Evolutionary conservation across 73 alveolate species (phyloP).

Genomic region (Uronychia binucleata): DNA sequence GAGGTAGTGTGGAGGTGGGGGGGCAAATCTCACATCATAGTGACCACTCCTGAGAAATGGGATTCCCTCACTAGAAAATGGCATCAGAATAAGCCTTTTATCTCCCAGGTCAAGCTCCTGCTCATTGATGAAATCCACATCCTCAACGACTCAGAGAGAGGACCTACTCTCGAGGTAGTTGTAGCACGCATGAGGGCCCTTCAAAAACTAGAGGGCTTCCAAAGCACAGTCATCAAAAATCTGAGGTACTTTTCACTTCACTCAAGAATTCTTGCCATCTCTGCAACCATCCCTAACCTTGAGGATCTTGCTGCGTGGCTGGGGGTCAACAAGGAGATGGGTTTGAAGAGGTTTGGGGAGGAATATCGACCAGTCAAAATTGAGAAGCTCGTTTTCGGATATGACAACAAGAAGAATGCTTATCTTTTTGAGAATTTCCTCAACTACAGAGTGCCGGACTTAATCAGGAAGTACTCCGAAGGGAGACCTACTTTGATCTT

Average conservation of each 20-base stretch:
- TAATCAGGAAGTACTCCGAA: slow-evolving; percentile 71
- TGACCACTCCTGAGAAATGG: slow-evolving; percentile 75
- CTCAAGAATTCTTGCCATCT: slow-evolving; percentile 92
- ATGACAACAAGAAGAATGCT: slow-evolving; percentile 62
- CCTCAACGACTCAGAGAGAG: slow-evolving; percentile 76
- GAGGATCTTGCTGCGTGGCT: slow-evolving; percentile 95
- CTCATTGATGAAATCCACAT: slow-evolving; percentile 79
- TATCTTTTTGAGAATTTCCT: slow-evolving; percentile 72
- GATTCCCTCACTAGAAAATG: slow-evolving; percentile 66
- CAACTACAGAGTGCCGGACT: slow-evolving; percentile 58
- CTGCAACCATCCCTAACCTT: slow-evolving; percentile 99
- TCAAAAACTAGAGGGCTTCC: slow-evolving; percentile 50
- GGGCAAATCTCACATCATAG: slow-evolving; percentile 55
- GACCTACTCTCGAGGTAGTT: slow-evolving; percentile 79
- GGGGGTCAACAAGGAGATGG: slow-evolving; percentile 87
- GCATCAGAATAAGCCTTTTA: slow-evolving; percentile 54
- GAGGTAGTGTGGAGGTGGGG: too few species aligned
- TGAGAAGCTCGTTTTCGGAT: slow-evolving; percentile 65
- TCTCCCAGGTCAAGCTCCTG: slow-evolving; percentile 51
- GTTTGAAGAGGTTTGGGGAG: slow-evolving; percentile 77
- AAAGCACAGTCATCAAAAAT: slow-evolving; percentile 52
- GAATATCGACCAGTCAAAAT: slow-evolving; percentile 60
- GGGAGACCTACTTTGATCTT: slow-evolving; percentile 84
- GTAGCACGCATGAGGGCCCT: slow-evolving; percentile 70
- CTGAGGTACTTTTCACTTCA: background rate